Evolutionary conservation across 768 basidiomycete species (phyloP).

Genomic region (Xerocomus potaroensis): DNA sequence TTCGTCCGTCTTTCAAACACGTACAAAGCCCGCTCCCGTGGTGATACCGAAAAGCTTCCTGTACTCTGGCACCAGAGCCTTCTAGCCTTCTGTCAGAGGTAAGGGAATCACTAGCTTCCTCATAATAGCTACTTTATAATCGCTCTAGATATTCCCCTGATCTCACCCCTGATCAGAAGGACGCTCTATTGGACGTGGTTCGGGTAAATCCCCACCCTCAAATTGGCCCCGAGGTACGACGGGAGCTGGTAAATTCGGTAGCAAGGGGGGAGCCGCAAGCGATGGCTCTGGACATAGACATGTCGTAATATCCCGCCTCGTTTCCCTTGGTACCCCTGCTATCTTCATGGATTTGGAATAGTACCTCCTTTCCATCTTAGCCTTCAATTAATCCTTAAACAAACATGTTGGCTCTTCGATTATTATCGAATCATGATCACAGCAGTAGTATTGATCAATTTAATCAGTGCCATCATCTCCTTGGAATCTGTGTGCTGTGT

Average conservation of each 20-base stretch:
- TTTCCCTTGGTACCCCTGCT: too few species aligned
- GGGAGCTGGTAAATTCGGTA: slow-evolving; percentile 86
- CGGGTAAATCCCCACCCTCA: slow-evolving; percentile 81
- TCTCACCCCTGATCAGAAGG: slow-evolving; percentile 95
- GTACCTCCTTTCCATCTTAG: too few species aligned
- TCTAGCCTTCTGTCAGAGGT: slow-evolving; percentile 92
- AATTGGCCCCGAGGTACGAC: slow-evolving; percentile 84
- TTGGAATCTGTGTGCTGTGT: too few species aligned
- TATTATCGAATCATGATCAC: too few species aligned
- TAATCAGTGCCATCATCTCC: too few species aligned
- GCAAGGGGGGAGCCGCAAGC: slow-evolving; percentile 76
- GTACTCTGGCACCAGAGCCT: slow-evolving; percentile 98
- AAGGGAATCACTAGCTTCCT: not conserved
- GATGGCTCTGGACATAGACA: slow-evolving; percentile 60
- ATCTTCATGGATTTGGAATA: too few species aligned
- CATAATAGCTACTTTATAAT: slow-evolving; percentile 1
- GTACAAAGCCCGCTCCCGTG: slow-evolving; percentile 67
- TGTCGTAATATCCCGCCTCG: slow-evolving; percentile 38
- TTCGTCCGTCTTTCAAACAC: slow-evolving; percentile 95
- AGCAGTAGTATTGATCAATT: too few species aligned
- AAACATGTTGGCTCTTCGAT: too few species aligned
- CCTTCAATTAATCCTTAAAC: too few species aligned
- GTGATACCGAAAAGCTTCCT: slow-evolving; percentile 79
- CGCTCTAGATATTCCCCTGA: slow-evolving; percentile 80
- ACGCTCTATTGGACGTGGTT: slow-evolving; percentile 91